Base-by-base conservation (phyloP, 2,329 filamentous ascomycete genomes). In the Aspergillus persii region DNA sequence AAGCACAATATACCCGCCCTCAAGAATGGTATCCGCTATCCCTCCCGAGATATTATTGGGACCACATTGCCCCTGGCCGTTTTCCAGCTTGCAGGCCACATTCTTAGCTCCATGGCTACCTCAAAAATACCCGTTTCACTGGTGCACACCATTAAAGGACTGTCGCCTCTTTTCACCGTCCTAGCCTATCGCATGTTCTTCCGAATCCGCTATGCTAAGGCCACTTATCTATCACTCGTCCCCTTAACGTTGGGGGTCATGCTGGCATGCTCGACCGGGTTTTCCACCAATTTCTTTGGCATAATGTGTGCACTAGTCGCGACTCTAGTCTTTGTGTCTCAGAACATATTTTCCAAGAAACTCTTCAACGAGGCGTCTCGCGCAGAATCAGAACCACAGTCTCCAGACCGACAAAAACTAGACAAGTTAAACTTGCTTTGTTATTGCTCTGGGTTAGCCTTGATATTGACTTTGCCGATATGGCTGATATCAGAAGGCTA, bases 321-420 rank as follows among this genome's bases (percentile, higher is more conserved):
- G n/a, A 92, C 95, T 7, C 81, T 98, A 57, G 89, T 98, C 64
- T 99, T 99, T 71, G 95, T 99, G 39, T 95, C 92, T 0, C 95
- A 99, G 73, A 99, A 99, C 72, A 99, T 99, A 58, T 96, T 97
- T 66, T 98, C 94, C 23, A 99, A 99, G 77, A 91, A 92, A 65
- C 86, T 99, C 8, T 99, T 99, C 81, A 99, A 97, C 74, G 93
- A 97, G 72, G 92, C 91, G 6, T 89, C 92, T 6, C 88, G 88
- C 59, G 90, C 91, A 2, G 94, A 97, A 76, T 86, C 88, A 7
- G 91, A 96, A 56, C 78, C 81, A 2, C 85, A 85, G 1, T 75
- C 81, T 36, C 82, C 84, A 0, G 77, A 82, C 11, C 84, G 84
- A 48, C 87, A 88, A 62, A 98, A 96, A 77, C 84, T 97, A 18